Evolutionary conservation across 2,329 filamentous ascomycete genomes (phyloP).

Genomic region (Harringtonia aguacate): DNA sequence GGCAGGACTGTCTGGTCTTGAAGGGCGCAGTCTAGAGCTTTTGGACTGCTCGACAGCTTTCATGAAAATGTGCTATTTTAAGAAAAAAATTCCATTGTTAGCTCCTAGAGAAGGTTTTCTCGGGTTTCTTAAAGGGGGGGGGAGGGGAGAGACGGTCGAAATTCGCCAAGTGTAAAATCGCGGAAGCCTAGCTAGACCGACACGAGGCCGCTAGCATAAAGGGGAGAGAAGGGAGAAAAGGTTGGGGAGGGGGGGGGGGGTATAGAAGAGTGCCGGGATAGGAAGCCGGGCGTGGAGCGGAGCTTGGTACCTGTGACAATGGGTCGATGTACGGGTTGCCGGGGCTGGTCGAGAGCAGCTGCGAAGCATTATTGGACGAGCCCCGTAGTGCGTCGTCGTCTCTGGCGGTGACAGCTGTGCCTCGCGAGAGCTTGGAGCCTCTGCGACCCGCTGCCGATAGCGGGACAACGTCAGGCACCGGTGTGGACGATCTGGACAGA

Average conservation of each 20-base stretch:
- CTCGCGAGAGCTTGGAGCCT: background rate
- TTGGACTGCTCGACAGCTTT: slow-evolving; percentile 53
- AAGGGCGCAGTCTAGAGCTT: slow-evolving; percentile 41
- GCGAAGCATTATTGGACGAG: background rate
- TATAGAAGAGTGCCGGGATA: no score
- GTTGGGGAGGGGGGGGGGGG: no score
- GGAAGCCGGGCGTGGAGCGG: background rate
- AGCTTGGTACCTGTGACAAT: slow-evolving; percentile 18
- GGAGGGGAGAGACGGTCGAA: no score
- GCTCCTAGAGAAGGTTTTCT: no score
- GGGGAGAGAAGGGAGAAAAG: background rate
- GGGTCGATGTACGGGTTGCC: slow-evolving; percentile 16
- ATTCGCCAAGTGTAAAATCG: no score
- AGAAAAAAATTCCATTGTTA: no score
- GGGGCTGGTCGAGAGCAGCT: slow-evolving; percentile 5
- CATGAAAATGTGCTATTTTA: slow-evolving; percentile 47
- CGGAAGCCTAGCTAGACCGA: no score
- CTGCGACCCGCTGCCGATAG: background rate
- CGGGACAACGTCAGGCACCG: background rate
- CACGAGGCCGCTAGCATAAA: no score
- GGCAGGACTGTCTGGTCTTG: slow-evolving; percentile 38
- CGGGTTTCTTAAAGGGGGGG: no score
- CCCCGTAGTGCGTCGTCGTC: background rate
- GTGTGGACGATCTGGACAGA: no score
- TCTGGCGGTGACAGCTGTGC: background rate